phyloP scores from a whole-genome alignment of 73 alveolate genomes.

The Tetrahymena borealis region DNA sequence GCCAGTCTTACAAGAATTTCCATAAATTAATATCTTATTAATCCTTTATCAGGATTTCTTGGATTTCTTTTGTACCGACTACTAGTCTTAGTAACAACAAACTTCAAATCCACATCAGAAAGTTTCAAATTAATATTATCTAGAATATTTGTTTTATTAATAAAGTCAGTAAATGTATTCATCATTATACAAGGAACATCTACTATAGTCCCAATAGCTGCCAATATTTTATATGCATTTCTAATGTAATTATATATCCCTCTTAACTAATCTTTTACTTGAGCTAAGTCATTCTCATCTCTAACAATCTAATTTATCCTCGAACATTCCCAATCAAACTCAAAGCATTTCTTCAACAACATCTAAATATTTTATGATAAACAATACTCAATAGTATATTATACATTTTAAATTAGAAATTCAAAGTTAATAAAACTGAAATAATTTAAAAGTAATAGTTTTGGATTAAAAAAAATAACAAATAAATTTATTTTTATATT shows the following conservation, averaged over 20 bases:
- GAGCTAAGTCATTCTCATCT: constrained; percentile 34
- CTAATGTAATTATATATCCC: constrained; percentile 36
- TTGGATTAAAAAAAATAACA: too few species aligned
- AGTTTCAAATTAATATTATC: constrained; percentile 26
- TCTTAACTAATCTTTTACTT: constrained; percentile 39
- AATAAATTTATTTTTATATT: too few species aligned
- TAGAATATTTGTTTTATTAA: neutral
- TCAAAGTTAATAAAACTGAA: neutral
- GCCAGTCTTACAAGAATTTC: constrained; percentile 65
- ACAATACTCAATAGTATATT: neutral
- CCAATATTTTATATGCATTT: constrained; percentile 56
- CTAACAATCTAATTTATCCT: constrained; percentile 48
- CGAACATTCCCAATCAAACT: constrained; percentile 64
- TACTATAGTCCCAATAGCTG: constrained; percentile 11
- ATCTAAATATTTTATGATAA: neutral
- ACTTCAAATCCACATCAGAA: constrained; percentile 43
- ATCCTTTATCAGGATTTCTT: constrained; percentile 53
- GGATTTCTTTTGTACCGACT: constrained; percentile 42
- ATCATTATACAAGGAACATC: constrained; percentile 27
- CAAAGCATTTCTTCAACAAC: constrained; percentile 49
- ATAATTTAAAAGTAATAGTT: too few species aligned
- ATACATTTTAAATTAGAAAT: too few species aligned
- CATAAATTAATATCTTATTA: constrained; percentile 64
- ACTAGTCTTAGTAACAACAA: constrained; percentile 56
- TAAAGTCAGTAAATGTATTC: constrained; percentile 26